Conservation (phyloP, 345 rosid species). For the Brassica cretica region DNA sequence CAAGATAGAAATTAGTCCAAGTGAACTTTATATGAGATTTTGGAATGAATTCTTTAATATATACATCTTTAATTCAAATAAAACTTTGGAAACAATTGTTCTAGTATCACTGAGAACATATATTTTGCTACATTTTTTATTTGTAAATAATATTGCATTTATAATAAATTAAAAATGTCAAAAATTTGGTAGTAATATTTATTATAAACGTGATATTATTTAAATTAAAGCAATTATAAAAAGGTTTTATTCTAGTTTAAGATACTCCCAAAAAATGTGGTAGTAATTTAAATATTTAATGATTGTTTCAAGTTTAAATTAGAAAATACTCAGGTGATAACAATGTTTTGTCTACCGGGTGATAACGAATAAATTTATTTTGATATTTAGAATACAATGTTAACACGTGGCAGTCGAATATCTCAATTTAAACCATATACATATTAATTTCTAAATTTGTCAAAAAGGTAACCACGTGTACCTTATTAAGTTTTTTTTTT, state of each 20-base stretch:
- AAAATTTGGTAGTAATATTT: too few relatives aligned
- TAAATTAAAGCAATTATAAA: neutral
- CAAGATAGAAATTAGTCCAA: neutral
- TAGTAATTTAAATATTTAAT: neutral
- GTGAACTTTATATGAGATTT: neutral
- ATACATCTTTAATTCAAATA: neutral
- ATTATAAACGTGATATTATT: too few relatives aligned
- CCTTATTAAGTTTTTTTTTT: constrained; percentile 3
- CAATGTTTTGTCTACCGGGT: neutral
- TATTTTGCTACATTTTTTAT: neutral
- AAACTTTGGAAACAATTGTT: neutral
- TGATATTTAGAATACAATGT: neutral
- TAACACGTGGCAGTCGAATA: neutral
- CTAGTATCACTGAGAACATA: neutral
- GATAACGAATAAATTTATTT: constrained; percentile 2
- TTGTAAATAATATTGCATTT: neutral
- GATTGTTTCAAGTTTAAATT: constrained; percentile 10
- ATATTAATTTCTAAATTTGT: constrained; percentile 10
- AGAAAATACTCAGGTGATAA: constrained; percentile 10
- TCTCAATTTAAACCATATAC: neutral
- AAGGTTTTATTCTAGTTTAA: neutral
- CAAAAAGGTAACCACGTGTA: constrained; percentile 12
- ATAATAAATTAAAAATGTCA: neutral
- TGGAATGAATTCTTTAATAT: neutral
- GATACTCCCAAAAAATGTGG: neutral